A percentile compares a stretch with the other conserved stretches of the same genome.
Conservation (phyloP, 768 basidiomycete species). For the Tricholoma sp. region DNA sequence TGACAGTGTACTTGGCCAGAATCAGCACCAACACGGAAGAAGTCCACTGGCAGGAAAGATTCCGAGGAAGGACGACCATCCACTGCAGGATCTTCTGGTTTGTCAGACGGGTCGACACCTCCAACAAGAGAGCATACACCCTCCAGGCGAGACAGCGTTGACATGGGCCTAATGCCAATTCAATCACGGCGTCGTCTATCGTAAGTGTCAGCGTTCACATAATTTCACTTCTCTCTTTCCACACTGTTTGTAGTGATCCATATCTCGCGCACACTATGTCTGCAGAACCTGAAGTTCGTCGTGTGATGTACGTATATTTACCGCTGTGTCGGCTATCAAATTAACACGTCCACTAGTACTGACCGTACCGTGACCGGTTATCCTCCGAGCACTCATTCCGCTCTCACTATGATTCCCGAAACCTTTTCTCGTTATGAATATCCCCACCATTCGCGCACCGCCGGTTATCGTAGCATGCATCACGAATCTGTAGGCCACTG, state of each 20-base stretch:
- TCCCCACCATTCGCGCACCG: slow-evolving; percentile 30
- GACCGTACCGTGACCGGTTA: slow-evolving; percentile 39
- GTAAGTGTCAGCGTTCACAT: slow-evolving; percentile 23
- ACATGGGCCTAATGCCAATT: slow-evolving; percentile 36
- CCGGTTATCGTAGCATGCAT: slow-evolving; percentile 46
- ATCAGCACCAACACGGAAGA: slow-evolving; percentile 68
- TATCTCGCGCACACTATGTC: slow-evolving; percentile 41
- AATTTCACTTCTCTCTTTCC: slow-evolving; percentile 8
- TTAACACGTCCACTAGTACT: slow-evolving; percentile 9
- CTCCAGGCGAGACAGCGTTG: slow-evolving; percentile 44
- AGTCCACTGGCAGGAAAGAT: slow-evolving; percentile 53
- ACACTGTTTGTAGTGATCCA: slow-evolving; percentile 32
- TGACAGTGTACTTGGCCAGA: slow-evolving; percentile 81
- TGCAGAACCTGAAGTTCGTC: slow-evolving; percentile 40
- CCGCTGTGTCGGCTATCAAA: slow-evolving; percentile 4
- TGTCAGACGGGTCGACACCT: slow-evolving; percentile 70
- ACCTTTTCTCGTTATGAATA: slow-evolving; percentile 54
- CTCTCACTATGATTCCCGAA: slow-evolving; percentile 61
- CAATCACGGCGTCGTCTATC: slow-evolving; percentile 32
- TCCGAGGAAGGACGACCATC: slow-evolving; percentile 61
- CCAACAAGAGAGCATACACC: slow-evolving; percentile 66
- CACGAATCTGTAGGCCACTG: slow-evolving; percentile 51
- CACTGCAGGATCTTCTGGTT: slow-evolving; percentile 68
- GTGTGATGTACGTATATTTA: slow-evolving; percentile 38
- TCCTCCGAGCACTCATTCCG: slow-evolving; percentile 33